phyloP scores from a whole-genome alignment of 192 early-diverging fungal species.

The Coemansia asiatica region DNA sequence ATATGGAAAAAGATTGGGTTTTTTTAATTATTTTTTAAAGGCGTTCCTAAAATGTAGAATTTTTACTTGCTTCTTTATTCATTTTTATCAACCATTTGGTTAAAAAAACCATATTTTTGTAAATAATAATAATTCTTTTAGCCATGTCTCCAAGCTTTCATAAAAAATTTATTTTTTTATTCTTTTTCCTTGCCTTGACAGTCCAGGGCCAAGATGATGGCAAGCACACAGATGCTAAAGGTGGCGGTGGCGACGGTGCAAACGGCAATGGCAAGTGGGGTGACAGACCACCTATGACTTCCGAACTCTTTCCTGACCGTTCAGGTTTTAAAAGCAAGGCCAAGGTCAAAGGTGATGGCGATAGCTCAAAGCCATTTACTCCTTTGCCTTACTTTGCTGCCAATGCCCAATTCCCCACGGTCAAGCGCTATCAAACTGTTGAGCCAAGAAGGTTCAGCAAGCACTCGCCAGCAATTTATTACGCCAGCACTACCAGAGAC shows the following conservation, averaged over 20 bases:
- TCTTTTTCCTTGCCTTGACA: neutral
- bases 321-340: constrained; percentile 32
- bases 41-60: too few species aligned
- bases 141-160: neutral
- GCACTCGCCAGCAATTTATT: constrained; percentile 35
- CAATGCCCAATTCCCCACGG: constrained; percentile 20
- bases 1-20: too few species aligned
- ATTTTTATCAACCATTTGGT: too few species aligned
- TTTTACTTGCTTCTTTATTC: too few species aligned
- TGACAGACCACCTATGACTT: constrained; percentile 38
- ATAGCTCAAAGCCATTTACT: constrained; percentile 20
- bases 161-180: neutral
- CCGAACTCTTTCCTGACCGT: constrained; percentile 29
- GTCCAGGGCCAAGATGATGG: constrained; percentile 13
- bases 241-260: constrained; percentile 31
- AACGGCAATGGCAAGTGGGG: constrained; percentile 27
- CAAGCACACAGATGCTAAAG: constrained; percentile 7
- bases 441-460: constrained; percentile 12
- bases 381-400: constrained; percentile 32
- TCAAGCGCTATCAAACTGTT: constrained; percentile 27
- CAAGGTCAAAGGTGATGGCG: constrained; percentile 17
- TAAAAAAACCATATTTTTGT: too few species aligned
- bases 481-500: constrained; percentile 20
- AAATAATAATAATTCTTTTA: too few species aligned
- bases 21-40: too few species aligned